Conservation (phyloP, 352 stramenopile genomes). For the Globisporangium cederbergense region DNA sequence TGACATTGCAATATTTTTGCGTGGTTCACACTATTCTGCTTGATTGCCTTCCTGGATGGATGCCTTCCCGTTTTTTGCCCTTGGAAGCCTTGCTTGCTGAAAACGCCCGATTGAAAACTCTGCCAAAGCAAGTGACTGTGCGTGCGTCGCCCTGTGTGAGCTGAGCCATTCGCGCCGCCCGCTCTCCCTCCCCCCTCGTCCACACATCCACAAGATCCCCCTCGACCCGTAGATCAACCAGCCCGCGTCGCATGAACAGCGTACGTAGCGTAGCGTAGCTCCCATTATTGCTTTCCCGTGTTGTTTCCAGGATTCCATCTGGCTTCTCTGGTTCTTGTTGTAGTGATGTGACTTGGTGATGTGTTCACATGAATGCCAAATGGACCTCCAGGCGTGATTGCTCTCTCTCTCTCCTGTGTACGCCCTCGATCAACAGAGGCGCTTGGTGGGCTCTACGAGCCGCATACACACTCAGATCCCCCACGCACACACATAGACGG, state of each 20-base stretch:
- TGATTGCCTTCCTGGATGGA: background rate
- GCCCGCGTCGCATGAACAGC: slow-evolving; percentile 3
- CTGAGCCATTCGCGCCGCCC: background rate
- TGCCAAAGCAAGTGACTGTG: background rate
- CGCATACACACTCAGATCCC: background rate
- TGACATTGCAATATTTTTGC: background rate
- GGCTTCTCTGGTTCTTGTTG: background rate
- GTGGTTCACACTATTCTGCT: background rate
- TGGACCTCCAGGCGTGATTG: background rate
- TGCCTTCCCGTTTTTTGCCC: slow-evolving; percentile 2
- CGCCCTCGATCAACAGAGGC: background rate
- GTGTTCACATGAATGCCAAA: background rate
- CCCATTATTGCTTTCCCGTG: background rate
- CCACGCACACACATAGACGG: background rate
- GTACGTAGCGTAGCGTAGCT: background rate
- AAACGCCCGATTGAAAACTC: background rate
- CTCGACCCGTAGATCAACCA: background rate
- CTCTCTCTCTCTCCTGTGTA: background rate
- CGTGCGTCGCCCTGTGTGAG: background rate
- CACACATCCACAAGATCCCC: background rate
- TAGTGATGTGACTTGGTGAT: background rate
- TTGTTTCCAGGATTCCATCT: slow-evolving; percentile 4
- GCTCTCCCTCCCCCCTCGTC: background rate
- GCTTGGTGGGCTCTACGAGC: background rate
- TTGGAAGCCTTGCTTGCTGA: background rate